Conservation (phyloP, 2,329 filamentous ascomycete genomes). For the Phoma sp. region DNA sequence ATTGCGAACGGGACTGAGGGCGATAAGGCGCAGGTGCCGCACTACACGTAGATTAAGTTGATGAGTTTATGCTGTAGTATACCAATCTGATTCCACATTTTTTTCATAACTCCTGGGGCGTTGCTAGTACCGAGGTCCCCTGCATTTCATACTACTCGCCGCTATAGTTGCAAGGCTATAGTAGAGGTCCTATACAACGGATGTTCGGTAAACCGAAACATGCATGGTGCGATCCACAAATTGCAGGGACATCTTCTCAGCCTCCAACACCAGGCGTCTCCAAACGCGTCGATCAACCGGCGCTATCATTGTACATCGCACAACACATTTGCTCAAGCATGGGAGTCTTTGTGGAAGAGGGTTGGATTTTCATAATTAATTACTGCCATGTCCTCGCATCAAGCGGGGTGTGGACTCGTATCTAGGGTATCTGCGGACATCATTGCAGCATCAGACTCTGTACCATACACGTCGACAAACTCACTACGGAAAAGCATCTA, state of each 20-base stretch:
- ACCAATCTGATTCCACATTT: not conserved
- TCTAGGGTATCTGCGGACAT: constrained; percentile 17
- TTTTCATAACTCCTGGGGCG: too few species aligned
- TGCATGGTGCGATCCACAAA: too few species aligned
- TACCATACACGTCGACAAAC: constrained; percentile 11
- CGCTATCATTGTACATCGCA: too few species aligned
- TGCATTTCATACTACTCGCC: too few species aligned
- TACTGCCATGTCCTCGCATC: constrained; percentile 5
- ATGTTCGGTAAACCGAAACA: too few species aligned
- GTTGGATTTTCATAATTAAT: constrained; percentile 10
- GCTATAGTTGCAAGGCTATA: too few species aligned
- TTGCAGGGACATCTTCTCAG: too few species aligned
- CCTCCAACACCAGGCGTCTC: too few species aligned
- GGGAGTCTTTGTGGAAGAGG: not conserved
- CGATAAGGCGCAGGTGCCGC: constrained; percentile 34
- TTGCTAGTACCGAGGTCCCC: too few species aligned
- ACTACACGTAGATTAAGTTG: constrained; percentile 24
- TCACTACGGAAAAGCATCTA: constrained; percentile 17
- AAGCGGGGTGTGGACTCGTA: constrained; percentile 1
- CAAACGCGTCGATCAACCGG: too few species aligned
- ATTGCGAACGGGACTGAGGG: constrained; percentile 25
- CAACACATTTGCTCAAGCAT: too few species aligned
- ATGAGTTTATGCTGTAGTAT: not conserved
- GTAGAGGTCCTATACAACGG: too few species aligned
- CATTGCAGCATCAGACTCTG: constrained; percentile 5